Base-by-base conservation (phyloP, 73 alveolate genomes). In the Paramecium bursaria region DNA sequence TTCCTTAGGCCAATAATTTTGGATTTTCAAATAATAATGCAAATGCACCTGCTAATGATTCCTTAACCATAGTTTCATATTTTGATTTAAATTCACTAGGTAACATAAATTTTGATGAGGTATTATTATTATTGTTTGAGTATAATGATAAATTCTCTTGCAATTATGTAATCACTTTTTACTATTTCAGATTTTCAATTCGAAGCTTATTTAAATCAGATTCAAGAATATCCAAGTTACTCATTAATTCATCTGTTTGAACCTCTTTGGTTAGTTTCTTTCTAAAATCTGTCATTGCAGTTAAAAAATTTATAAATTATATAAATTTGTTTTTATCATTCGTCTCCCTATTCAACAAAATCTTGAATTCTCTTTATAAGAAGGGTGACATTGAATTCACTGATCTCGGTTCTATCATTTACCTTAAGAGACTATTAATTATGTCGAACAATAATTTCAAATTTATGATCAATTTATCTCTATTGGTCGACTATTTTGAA, bases 61-160 rank as follows among this genome's bases (percentile, higher is more conserved):
- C 87, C 17, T 75, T 53, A 3, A 75, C 79, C 75, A 75, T 53
- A 42, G 22, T 48, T 25, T 75, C 87, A 35, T 67, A 75, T 35
- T 52, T 75, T 48, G 21, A 14, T 75, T 75, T 75, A 31, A 75
- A 75, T 17, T 75, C 87, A 50, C 75, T 46, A 21, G 87, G 87
- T n/a, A 75, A 25, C 53, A 52, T 49, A 75, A 75, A 75, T 75
- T 53, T 31, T 14, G 87, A 75, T 21, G 87, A 75, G 22, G 87
- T 75, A 35, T 75, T 75, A 2, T 51, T 48, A 27, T 25, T 46
- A 52, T 22, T 75, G 13, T 25, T 46, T 26, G 87, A 35, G 25
- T 49, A 48, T 3, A 26, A 55, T 57, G 74, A 48, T 50, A 52
- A 50, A 11, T 46, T 23, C 23, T 75, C 87, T 75, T 75, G 74